Evolutionary conservation across 768 basidiomycete species (phyloP).

Genomic region (Punctularia strigosozonata): DNA sequence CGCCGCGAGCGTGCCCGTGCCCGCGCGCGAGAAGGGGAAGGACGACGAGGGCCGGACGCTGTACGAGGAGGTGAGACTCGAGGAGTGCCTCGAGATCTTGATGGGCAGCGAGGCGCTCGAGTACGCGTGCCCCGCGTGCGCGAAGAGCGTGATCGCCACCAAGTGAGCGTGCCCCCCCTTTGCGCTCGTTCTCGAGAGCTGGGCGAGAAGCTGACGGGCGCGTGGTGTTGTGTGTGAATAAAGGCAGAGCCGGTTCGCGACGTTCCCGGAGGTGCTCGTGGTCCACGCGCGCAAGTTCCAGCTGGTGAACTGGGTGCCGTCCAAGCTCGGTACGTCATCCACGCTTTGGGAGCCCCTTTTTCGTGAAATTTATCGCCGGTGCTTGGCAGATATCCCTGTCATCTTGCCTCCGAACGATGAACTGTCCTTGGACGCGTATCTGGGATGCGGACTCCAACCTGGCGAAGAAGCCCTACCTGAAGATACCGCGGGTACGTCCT

Average conservation of each 20-base stretch:
- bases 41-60: constrained; percentile 48
- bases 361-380: neutral
- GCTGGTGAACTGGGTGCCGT: constrained; percentile 92
- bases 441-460: constrained; percentile 59
- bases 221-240: neutral
- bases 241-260: constrained; percentile 68
- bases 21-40: constrained; percentile 44
- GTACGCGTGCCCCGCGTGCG: constrained; percentile 71
- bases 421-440: constrained; percentile 50
- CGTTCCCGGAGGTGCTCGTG: constrained; percentile 82
- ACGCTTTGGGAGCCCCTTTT: neutral
- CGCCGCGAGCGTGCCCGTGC: constrained; percentile 69
- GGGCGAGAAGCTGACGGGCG: no score
- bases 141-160: constrained; percentile 51
- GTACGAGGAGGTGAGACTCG: constrained; percentile 53
- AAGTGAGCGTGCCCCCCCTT: constrained; percentile 43
- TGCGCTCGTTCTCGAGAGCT: no score
- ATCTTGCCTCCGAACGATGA: constrained; percentile 45
- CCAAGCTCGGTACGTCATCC: constrained; percentile 67
- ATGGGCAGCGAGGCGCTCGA: constrained; percentile 58
- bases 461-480: constrained; percentile 63
- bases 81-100: constrained; percentile 46
- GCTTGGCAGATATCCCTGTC: constrained; percentile 68
- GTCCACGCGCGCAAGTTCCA: constrained; percentile 92
- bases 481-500: constrained; percentile 23